Conservation (phyloP, 2,329 filamentous ascomycete genomes). For the Lizonia empirigonia region DNA sequence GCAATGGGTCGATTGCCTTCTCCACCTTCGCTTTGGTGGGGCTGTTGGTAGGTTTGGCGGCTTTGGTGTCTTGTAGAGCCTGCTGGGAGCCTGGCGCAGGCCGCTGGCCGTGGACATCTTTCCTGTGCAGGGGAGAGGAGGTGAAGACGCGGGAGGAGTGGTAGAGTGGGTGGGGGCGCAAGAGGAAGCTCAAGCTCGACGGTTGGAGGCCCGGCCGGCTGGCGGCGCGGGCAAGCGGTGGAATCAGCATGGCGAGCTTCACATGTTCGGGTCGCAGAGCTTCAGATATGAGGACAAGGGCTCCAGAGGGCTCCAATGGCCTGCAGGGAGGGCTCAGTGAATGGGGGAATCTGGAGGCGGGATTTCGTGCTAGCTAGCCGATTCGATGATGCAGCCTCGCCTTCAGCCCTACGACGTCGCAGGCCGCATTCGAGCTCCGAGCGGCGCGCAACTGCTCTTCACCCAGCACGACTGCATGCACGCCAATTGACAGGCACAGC, state of each 20-base stretch:
- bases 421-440: conserved; percentile 14
- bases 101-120: conserved; percentile 48
- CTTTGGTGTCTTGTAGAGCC: conserved; percentile 22
- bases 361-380: conserved; percentile 15
- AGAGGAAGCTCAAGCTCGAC: conserved; percentile 21
- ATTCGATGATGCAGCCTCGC: conserved; percentile 8
- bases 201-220: conserved; percentile 35
- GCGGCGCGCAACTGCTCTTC: neutral
- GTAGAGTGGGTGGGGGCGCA: conserved; percentile 28
- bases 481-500: conserved; percentile 36
- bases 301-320: conserved; percentile 13
- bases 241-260: conserved; percentile 41
- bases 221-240: conserved; percentile 43
- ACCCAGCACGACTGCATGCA: conserved; percentile 13
- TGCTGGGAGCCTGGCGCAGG: conserved; percentile 33
- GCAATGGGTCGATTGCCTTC: conserved; percentile 52
- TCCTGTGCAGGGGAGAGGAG: conserved; percentile 51
- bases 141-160: conserved; percentile 50
- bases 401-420: conserved; percentile 14
- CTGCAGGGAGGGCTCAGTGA: conserved; percentile 4
- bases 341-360: conserved; percentile 19
- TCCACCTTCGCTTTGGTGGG: conserved; percentile 29
- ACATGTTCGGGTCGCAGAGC: conserved; percentile 31
- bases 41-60: conserved; percentile 28
- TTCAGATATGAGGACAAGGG: neutral